Conservation (phyloP, 2,329 filamentous ascomycete species). For the Rutstroemia sp. region DNA sequence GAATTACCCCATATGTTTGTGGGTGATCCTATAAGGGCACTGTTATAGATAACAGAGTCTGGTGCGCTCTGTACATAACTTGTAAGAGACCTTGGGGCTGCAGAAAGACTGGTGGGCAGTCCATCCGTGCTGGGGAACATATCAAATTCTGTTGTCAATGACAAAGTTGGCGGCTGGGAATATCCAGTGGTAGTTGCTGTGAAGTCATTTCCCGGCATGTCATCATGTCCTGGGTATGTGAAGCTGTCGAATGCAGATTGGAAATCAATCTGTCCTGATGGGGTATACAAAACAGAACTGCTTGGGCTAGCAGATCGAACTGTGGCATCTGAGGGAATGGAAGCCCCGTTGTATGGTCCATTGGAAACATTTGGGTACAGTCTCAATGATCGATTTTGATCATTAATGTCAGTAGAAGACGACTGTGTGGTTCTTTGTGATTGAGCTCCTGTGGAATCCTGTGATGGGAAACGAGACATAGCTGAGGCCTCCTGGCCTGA, state of each 20-base stretch:
- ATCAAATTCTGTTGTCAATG: constrained; percentile 18
- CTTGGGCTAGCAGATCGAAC: constrained; percentile 27
- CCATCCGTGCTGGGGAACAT: constrained; percentile 19
- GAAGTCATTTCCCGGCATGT: constrained; percentile 19
- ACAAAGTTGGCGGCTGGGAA: constrained; percentile 13
- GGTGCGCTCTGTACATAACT: constrained; percentile 11
- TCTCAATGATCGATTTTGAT: constrained; percentile 24
- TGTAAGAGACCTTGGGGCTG: constrained; percentile 15
- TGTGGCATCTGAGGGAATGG: constrained; percentile 26
- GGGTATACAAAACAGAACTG: constrained; percentile 23
- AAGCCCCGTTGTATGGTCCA: constrained; percentile 27
- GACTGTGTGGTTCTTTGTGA: constrained; percentile 22
- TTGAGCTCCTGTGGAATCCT: constrained; percentile 24
- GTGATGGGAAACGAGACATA: constrained; percentile 26
- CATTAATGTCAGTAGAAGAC: constrained; percentile 21
- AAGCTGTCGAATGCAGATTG: constrained; percentile 23
- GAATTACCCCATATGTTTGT: constrained; percentile 22
- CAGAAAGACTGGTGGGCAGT: constrained; percentile 14
- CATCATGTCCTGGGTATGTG: constrained; percentile 22
- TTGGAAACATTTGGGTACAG: constrained; percentile 24
- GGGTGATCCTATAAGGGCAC: constrained; percentile 15
- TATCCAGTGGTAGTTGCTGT: constrained; percentile 20
- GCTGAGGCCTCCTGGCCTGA: constrained; percentile 20
- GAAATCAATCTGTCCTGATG: constrained; percentile 25
- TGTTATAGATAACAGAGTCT: constrained; percentile 22